phyloP scores from a whole-genome alignment of 805 yeast species.

The Phaffomyces antillensis region DNA sequence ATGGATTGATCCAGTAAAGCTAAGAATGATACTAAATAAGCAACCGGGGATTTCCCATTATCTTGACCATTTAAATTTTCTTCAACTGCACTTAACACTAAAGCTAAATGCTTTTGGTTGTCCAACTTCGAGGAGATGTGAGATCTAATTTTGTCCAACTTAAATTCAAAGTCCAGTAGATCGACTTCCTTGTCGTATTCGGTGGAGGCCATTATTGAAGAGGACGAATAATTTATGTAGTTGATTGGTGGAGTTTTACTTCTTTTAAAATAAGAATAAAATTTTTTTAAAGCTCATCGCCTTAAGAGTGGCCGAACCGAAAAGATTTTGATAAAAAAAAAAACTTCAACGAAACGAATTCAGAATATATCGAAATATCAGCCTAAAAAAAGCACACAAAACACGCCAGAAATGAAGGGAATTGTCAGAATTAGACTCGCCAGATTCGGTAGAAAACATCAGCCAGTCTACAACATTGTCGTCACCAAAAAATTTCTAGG shows the following conservation, averaged over 20 bases:
- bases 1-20: slow-evolving; percentile 72
- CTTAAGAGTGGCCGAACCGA: not conserved
- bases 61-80: slow-evolving; percentile 54
- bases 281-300: slow-evolving; percentile 7
- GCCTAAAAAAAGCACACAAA: not conserved
- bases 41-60: slow-evolving; percentile 50
- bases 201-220: not conserved
- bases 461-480: slow-evolving; percentile 88
- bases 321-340: not conserved
- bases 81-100: slow-evolving; percentile 83
- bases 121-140: slow-evolving; percentile 76
- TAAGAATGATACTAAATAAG: slow-evolving; percentile 80
- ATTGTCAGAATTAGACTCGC: slow-evolving; percentile 84
- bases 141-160: slow-evolving; percentile 57
- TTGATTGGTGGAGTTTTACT: too few relatives aligned
- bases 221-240: too few relatives aligned
- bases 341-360: not conserved
- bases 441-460: slow-evolving; percentile 82
- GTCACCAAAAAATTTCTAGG: slow-evolving; percentile 72
- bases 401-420: slow-evolving; percentile 44
- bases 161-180: slow-evolving; percentile 40
- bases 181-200: slow-evolving; percentile 19
- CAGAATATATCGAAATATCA: not conserved
- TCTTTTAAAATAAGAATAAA: not conserved
- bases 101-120: slow-evolving; percentile 79